Evolutionary conservation across 352 stramenopile species (phyloP).

Genomic region (Phytophthora colocasiae): DNA sequence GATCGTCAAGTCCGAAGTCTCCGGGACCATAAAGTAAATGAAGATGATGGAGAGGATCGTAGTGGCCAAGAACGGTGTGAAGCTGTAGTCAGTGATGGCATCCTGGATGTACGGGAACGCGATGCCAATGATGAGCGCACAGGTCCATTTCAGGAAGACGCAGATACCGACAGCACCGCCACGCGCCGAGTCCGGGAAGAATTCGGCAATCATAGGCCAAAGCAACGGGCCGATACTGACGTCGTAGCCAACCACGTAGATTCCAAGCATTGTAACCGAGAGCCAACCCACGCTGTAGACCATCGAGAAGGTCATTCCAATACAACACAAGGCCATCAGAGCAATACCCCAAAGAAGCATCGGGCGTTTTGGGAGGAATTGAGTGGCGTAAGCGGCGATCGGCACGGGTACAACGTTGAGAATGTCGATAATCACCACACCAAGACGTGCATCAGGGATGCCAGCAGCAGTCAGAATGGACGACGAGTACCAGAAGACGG

Average conservation of each 20-base stretch:
- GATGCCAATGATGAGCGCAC: constrained; percentile 56
- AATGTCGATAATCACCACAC: constrained; percentile 57
- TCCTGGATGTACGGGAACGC: constrained; percentile 59
- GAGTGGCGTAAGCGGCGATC: constrained; percentile 24
- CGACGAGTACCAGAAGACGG: constrained; percentile 70
- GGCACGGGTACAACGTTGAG: constrained; percentile 55
- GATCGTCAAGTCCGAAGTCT: constrained; percentile 64
- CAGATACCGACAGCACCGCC: constrained; percentile 44
- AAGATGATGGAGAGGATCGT: constrained; percentile 41
- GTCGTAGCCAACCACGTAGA: constrained; percentile 53
- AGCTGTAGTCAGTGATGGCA: constrained; percentile 48
- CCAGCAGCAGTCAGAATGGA: constrained; percentile 56
- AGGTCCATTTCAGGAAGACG: constrained; percentile 56
- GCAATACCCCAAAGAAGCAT: constrained; percentile 48
- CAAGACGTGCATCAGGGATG: constrained; percentile 50
- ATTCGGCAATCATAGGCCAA: constrained; percentile 49
- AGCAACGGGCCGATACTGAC: constrained; percentile 62
- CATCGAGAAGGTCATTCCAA: constrained; percentile 51
- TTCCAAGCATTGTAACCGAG: constrained; percentile 48
- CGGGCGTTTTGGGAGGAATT: constrained; percentile 42
- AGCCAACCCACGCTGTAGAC: constrained; percentile 36
- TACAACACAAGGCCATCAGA: constrained; percentile 45
- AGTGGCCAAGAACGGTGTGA: constrained; percentile 55
- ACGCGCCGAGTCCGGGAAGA: constrained; percentile 65
- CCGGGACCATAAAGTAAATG: constrained; percentile 54